These are phyloP conservation scores for Cutaneotrichosporon cavernicola DNA, from an alignment of 1,284 basidiomycete species.

Conservation along the genomic window DNA sequence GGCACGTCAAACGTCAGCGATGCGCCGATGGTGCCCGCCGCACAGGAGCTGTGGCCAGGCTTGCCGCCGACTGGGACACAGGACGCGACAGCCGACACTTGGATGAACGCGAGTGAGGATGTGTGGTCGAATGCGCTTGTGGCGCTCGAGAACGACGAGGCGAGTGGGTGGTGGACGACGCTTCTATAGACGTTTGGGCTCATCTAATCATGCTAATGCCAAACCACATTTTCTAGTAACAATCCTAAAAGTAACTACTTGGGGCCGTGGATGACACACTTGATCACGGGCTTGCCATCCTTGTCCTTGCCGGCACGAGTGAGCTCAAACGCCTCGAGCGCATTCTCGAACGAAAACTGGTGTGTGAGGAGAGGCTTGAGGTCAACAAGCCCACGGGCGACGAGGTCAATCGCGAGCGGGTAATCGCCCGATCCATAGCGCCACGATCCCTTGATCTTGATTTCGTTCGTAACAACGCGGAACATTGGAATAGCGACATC, in stretches of 20 bases:
- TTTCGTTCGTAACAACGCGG: conserved; percentile 48
- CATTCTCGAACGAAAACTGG: conserved; percentile 61
- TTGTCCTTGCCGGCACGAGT: conserved; percentile 68
- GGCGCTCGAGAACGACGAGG: conserved; percentile 28
- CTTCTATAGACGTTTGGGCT: conserved; percentile 19
- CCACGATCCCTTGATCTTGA: conserved; percentile 50
- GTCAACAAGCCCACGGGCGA: conserved; percentile 57
- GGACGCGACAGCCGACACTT: conserved; percentile 13
- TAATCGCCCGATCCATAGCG: conserved; percentile 50
- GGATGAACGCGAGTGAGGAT: conserved; percentile 26
- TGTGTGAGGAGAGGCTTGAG: conserved; percentile 59
- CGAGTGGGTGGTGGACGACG: conserved; percentile 29
- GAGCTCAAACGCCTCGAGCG: conserved; percentile 59
- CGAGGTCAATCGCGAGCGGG: conserved; percentile 59
- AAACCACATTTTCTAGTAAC: not conserved
- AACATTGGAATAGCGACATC: conserved; percentile 50
- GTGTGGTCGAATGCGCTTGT: conserved; percentile 29
- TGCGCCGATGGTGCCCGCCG: conserved; percentile 14
- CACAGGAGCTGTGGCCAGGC: conserved; percentile 25
- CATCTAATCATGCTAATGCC: not conserved
- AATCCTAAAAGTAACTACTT: conserved; percentile 26
- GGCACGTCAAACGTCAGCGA: conserved; percentile 1
- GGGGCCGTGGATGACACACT: conserved; percentile 52
- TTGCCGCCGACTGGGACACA: conserved; percentile 13
- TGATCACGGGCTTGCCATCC: conserved; percentile 57